Conservation (phyloP, 768 basidiomycete genomes). For the Suillus clintonianus region DNA sequence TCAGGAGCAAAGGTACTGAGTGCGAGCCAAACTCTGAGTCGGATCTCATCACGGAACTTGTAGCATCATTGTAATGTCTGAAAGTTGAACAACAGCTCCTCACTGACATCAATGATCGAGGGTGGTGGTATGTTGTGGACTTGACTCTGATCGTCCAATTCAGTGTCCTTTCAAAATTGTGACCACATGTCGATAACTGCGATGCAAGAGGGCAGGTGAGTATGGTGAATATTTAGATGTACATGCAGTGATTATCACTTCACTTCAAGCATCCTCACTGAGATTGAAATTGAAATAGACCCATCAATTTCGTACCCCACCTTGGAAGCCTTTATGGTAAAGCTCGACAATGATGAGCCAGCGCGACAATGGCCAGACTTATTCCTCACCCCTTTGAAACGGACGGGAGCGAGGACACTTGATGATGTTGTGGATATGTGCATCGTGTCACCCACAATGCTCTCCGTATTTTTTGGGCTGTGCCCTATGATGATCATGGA, state of each 20-base stretch:
- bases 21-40: too few species aligned
- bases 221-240: too few species aligned
- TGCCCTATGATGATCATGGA: slow-evolving; percentile 10
- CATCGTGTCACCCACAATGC: slow-evolving; percentile 3
- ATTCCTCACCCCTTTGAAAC: slow-evolving; percentile 2
- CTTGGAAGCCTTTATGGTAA: neutral
- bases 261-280: neutral
- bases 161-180: neutral
- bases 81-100: too few species aligned
- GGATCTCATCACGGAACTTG: too few species aligned
- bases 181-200: neutral
- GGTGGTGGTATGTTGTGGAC: too few species aligned
- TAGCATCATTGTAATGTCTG: too few species aligned
- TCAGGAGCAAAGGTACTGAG: too few species aligned
- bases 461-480: slow-evolving; percentile 1
- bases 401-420: slow-evolving; percentile 1
- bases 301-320: slow-evolving; percentile 1
- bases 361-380: neutral
- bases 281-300: slow-evolving; percentile 2
- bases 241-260: too few species aligned
- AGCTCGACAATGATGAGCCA: slow-evolving; percentile 3
- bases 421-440: slow-evolving; percentile 1
- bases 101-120: too few species aligned
- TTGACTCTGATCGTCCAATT: neutral
- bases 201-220: neutral